Evolutionary conservation across 2,329 filamentous ascomycete genomes (phyloP).

Genomic region (Dothidotthia symphoricarpi): DNA sequence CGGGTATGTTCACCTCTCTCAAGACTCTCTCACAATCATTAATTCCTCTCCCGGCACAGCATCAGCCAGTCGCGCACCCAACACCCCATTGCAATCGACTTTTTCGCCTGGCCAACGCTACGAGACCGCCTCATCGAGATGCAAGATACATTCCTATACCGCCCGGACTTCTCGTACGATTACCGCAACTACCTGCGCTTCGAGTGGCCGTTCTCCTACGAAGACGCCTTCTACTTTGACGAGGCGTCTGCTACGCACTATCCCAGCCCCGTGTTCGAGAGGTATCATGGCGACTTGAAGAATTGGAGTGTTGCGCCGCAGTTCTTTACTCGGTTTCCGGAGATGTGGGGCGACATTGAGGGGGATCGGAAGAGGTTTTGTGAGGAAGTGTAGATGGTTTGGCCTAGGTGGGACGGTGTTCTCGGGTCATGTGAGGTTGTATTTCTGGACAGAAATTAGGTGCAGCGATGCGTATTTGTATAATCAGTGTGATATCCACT

Average conservation of each 20-base stretch:
- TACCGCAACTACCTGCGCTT: constrained; percentile 31
- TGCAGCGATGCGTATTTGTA: no score
- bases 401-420: no score
- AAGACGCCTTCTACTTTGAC: constrained; percentile 34
- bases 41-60: constrained; percentile 9
- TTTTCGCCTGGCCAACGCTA: constrained; percentile 37
- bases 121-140: constrained; percentile 28
- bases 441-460: no score
- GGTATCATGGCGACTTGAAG: constrained; percentile 30
- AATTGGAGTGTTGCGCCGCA: constrained; percentile 25
- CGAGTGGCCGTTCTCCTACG: constrained; percentile 36
- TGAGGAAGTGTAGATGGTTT: no score
- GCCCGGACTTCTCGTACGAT: constrained; percentile 16
- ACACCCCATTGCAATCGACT: constrained; percentile 35
- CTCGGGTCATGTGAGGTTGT: no score
- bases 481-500: no score
- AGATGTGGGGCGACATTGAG: constrained; percentile 34
- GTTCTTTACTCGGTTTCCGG: constrained; percentile 31
- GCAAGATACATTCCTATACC: constrained; percentile 24
- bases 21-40: no score
- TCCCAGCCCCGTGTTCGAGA: constrained; percentile 32
- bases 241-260: constrained; percentile 11
- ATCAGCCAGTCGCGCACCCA: constrained; percentile 21
- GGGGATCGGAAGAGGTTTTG: constrained; percentile 23
- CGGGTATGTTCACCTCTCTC: constrained; percentile 8